Conservation (phyloP, 352 stramenopile species). For the Globisporangium cystogenes region DNA sequence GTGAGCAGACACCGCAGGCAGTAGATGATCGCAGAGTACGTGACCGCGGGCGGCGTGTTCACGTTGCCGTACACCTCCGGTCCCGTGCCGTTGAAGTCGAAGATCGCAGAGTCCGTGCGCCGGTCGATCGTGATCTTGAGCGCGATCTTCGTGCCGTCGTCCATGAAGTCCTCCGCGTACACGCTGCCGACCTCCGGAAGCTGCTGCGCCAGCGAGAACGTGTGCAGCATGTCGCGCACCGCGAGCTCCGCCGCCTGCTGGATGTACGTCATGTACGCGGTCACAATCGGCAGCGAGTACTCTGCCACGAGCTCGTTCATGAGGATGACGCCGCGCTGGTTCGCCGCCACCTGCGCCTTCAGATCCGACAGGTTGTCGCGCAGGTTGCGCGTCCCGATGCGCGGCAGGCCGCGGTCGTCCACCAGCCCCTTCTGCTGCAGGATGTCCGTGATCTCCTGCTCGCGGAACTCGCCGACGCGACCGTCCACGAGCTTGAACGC, state of each 20-base stretch:
- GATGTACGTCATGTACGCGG: constrained; percentile 99
- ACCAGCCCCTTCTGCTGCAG: constrained; percentile 88
- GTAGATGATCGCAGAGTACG: constrained; percentile 99
- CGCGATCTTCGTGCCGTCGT: constrained; percentile 97
- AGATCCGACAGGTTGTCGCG: constrained; percentile 98
- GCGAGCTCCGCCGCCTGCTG: constrained; percentile 93
- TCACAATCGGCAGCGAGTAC: constrained; percentile 93
- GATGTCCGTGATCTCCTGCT: constrained; percentile 96
- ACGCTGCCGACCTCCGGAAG: constrained; percentile 82
- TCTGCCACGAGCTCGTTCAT: constrained; percentile 94
- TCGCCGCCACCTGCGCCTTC: constrained; percentile 97
- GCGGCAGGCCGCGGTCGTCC: constrained; percentile 72
- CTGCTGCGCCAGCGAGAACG: constrained; percentile 84
- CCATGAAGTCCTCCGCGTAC: constrained; percentile 97
- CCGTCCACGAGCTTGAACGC: constrained; percentile 98
- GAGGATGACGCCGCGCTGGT: constrained; percentile 95
- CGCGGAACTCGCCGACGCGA: constrained; percentile 92
- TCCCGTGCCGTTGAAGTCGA: constrained; percentile 97
- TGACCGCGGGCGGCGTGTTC: constrained; percentile 98
- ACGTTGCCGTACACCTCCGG: constrained; percentile 97
- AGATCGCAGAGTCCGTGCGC: constrained; percentile 85
- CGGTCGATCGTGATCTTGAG: constrained; percentile 96
- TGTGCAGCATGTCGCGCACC: constrained; percentile 95
- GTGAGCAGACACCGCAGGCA: constrained; percentile 94
- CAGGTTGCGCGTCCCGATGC: constrained; percentile 94